phyloP scores from a whole-genome alignment of 768 basidiomycete genomes.

The Dioszegia crocea region DNA sequence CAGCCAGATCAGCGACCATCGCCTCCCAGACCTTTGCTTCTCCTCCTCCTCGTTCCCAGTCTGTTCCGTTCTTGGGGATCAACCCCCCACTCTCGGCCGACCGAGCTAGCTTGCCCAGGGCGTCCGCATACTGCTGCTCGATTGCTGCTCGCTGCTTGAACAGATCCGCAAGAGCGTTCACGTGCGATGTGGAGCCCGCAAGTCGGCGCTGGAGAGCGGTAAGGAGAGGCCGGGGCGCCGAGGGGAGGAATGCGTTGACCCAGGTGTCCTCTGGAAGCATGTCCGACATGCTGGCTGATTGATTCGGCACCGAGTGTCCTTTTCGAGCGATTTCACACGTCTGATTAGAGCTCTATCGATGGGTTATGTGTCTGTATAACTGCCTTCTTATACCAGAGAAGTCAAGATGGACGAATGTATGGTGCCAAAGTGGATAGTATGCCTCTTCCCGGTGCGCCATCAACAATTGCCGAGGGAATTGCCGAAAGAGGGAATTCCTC shows the following conservation, averaged over 20 bases:
- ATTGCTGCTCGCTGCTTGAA: conserved; percentile 45
- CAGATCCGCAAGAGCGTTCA: conserved; percentile 46
- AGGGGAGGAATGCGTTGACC: conserved; percentile 33
- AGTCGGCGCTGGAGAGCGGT: conserved; percentile 30
- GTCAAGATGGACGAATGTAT: neutral
- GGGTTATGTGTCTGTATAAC: no score
- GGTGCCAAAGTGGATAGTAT: neutral
- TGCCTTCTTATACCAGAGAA: no score
- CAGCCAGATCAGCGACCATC: conserved; percentile 39
- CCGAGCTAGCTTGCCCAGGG: conserved; percentile 42
- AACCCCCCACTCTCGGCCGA: conserved; percentile 37
- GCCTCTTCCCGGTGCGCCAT: neutral
- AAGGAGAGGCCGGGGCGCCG: conserved; percentile 38
- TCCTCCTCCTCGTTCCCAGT: conserved; percentile 36
- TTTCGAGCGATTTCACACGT: no score
- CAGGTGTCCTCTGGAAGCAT: conserved; percentile 43
- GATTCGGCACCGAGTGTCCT: no score
- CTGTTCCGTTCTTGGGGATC: conserved; percentile 26
- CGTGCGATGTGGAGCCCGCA: conserved; percentile 33
- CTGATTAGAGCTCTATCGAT: no score
- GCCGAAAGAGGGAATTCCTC: neutral
- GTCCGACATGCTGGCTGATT: conserved; percentile 20
- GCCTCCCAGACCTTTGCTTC: conserved; percentile 39
- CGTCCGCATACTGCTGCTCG: conserved; percentile 45
- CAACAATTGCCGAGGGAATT: neutral